A percentile compares a stretch with the other conserved stretches of the same genome.
Conservation (phyloP, 306 rosid species). For the Aeschynomene evenia region DNA sequence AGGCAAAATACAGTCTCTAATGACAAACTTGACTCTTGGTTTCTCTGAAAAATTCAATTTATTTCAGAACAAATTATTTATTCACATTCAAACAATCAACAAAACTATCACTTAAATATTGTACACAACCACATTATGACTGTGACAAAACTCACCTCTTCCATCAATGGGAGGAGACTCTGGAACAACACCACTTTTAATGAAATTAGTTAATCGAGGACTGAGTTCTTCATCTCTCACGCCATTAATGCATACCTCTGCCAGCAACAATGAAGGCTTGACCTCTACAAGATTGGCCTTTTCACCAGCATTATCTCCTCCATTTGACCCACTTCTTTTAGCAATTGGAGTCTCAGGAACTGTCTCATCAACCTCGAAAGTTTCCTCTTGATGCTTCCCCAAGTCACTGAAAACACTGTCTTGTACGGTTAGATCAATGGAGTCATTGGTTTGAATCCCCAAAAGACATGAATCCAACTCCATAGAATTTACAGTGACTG, state of each 20-base stretch:
- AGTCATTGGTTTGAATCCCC: constrained; percentile 41
- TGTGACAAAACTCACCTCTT: constrained; percentile 38
- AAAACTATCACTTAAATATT: constrained; percentile 16
- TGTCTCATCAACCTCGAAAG: constrained; percentile 42
- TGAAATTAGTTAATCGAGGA: constrained; percentile 80
- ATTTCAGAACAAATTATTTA: constrained; percentile 19
- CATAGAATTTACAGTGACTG: constrained; percentile 33
- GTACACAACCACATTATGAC: constrained; percentile 28
- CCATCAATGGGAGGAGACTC: constrained; percentile 78
- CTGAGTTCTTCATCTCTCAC: constrained; percentile 60
- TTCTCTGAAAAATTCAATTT: constrained; percentile 50
- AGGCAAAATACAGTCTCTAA: constrained; percentile 44
- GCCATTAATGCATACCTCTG: constrained; percentile 37
- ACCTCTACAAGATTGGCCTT: constrained; percentile 41
- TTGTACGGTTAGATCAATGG: constrained; percentile 36
- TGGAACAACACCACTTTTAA: constrained; percentile 81
- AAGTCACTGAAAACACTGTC: constrained; percentile 36
- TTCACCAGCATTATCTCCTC: constrained; percentile 41
- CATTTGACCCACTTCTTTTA: constrained; percentile 36
- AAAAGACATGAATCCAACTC: constrained; percentile 42
- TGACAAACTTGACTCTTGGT: constrained; percentile 29
- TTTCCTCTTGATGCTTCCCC: constrained; percentile 42
- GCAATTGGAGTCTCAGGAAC: constrained; percentile 50
- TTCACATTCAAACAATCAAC: constrained; percentile 17
- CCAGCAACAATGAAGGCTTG: constrained; percentile 37